Evolutionary conservation across 768 basidiomycete genomes (phyloP).

Genomic region (Udeniomyces megalosporus): DNA sequence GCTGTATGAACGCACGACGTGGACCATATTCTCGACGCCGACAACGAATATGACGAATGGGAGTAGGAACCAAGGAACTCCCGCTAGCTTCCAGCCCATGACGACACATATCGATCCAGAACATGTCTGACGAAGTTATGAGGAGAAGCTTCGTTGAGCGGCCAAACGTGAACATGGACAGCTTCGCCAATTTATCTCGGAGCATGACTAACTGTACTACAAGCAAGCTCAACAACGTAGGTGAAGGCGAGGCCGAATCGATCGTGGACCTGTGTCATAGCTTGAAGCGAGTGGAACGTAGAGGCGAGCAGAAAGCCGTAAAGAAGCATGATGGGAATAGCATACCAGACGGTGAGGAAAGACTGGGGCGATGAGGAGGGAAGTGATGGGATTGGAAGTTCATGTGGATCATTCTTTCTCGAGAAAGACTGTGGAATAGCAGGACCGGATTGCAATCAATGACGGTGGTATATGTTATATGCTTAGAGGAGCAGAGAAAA

Average conservation of each 20-base stretch:
- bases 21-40: constrained; percentile 95
- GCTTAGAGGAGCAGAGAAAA: not conserved
- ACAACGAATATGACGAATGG: constrained; percentile 90
- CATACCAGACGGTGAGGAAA: constrained; percentile 26
- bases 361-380: constrained; percentile 32
- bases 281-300: constrained; percentile 56
- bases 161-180: no score
- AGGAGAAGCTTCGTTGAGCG: no score
- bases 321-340: constrained; percentile 51
- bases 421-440: not conserved
- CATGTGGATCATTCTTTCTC: constrained; percentile 18
- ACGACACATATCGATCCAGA: constrained; percentile 10
- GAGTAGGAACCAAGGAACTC: constrained; percentile 47
- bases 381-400: constrained; percentile 30
- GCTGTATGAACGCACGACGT: constrained; percentile 42
- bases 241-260: constrained; percentile 83
- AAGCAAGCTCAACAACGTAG: constrained; percentile 74
- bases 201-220: constrained; percentile 50
- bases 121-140: not conserved
- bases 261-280: constrained; percentile 74
- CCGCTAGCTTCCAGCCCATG: constrained; percentile 15
- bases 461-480: not conserved
- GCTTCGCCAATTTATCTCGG: no score
- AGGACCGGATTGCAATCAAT: not conserved
- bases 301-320: constrained; percentile 61